Evolutionary conservation across 2,329 filamentous ascomycete genomes (phyloP).

Genomic region (Pleurostoma richardsiae): DNA sequence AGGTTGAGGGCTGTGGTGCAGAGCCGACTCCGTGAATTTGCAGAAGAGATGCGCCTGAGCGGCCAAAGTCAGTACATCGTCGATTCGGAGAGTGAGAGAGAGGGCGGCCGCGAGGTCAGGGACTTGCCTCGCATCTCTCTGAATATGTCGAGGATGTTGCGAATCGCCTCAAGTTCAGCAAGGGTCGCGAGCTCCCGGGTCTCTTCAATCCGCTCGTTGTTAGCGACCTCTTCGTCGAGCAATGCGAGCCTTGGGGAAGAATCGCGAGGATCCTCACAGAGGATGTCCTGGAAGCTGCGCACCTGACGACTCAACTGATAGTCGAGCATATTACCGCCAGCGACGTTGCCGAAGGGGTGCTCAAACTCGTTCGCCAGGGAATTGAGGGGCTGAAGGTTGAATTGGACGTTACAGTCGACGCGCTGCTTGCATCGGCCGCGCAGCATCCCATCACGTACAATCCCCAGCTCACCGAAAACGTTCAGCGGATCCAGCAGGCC

Average conservation of each 20-base stretch:
- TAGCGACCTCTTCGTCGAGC: constrained; percentile 53
- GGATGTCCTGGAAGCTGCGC: constrained; percentile 39
- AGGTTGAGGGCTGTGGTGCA: constrained; percentile 19
- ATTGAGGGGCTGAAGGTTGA: constrained; percentile 27
- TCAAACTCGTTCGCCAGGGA: constrained; percentile 25
- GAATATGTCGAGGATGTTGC: constrained; percentile 34
- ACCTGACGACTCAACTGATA: constrained; percentile 40
- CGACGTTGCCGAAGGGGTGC: constrained; percentile 29
- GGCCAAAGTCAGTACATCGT: constrained; percentile 12
- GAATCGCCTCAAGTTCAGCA: constrained; percentile 28
- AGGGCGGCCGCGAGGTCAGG: constrained; percentile 1
- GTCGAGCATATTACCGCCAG: constrained; percentile 31
- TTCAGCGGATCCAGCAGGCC: constrained; percentile 21
- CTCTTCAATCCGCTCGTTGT: constrained; percentile 57
- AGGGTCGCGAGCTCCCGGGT: constrained; percentile 54
- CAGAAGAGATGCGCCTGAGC: constrained; percentile 13
- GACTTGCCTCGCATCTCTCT: constrained; percentile 5
- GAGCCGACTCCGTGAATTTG: constrained; percentile 14
- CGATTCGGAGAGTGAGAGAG: constrained; percentile 7
- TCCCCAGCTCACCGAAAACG: constrained; percentile 32
- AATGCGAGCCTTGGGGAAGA: constrained; percentile 47
- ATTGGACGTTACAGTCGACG: constrained; percentile 32
- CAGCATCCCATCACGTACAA: constrained; percentile 50
- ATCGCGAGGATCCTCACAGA: constrained; percentile 42
- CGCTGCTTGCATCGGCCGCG: constrained; percentile 39